Percentiles rank a stretch among this genome's conserved stretches.
Conservation (phyloP, 495 filamentous ascomycete genomes). For the Penicillium pancosmium region DNA sequence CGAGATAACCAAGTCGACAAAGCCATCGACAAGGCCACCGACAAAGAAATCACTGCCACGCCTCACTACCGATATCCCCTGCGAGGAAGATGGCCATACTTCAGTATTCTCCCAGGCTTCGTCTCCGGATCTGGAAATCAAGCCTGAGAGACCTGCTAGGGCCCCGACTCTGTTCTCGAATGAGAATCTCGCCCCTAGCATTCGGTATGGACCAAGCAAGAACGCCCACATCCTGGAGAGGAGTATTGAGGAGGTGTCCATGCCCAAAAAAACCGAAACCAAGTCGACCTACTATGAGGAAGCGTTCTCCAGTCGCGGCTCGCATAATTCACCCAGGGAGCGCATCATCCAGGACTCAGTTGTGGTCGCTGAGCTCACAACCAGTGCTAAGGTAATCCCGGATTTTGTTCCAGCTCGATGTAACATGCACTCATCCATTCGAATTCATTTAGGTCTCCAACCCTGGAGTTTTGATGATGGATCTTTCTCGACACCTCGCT, state of each 20-base stretch:
- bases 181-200: conserved; percentile 19
- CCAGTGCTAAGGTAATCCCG: conserved; percentile 75
- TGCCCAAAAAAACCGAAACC: conserved; percentile 40
- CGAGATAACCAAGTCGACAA: conserved; percentile 17
- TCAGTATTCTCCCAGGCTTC: neutral
- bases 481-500: conserved; percentile 54
- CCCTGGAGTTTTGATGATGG: neutral
- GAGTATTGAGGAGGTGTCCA: conserved; percentile 24
- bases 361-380: conserved; percentile 78
- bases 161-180: conserved; percentile 32
- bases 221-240: conserved; percentile 5
- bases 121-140: conserved; percentile 1
- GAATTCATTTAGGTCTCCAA: neutral
- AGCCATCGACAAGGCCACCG: neutral
- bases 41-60: conserved; percentile 15
- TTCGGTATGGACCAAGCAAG: conserved; percentile 20
- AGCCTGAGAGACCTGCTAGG: conserved; percentile 8
- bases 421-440: neutral
- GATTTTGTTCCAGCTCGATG: neutral
- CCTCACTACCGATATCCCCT: conserved; percentile 16
- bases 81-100: conserved; percentile 2
- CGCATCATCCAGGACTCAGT: conserved; percentile 66
- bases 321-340: conserved; percentile 54
- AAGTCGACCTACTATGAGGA: conserved; percentile 57
- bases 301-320: conserved; percentile 57